Evolutionary conservation across 768 basidiomycete species (phyloP).

Genomic region (Rhizopogon vulgaris): DNA sequence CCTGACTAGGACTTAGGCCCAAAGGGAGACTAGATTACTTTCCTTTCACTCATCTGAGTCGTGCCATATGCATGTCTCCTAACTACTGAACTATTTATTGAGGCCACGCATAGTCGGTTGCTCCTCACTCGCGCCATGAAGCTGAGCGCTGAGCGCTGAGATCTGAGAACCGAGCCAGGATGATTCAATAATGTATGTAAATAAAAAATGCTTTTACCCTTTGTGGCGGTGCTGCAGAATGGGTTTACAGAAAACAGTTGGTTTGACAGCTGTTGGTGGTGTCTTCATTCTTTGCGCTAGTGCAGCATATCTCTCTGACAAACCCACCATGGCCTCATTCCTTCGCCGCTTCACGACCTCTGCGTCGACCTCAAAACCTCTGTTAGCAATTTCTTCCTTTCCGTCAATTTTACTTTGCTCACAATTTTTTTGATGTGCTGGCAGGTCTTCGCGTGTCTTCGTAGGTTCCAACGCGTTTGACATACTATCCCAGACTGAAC

Average conservation of each 20-base stretch:
- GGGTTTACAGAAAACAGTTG: neutral
- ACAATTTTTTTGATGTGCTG: neutral
- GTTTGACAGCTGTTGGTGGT: neutral
- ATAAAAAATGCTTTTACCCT: too few species aligned
- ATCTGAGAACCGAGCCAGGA: too few species aligned
- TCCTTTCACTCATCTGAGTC: too few species aligned
- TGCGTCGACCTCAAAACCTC: neutral
- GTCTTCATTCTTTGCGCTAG: neutral
- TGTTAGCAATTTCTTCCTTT: neutral
- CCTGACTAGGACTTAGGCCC: too few species aligned
- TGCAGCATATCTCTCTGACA: conserved; percentile 1
- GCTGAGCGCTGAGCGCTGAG: too few species aligned
- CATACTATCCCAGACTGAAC: neutral
- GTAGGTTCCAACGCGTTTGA: conserved; percentile 3
- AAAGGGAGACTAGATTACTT: too few species aligned
- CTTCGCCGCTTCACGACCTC: conserved; percentile 1
- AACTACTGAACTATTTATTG: too few species aligned
- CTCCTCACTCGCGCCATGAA: too few species aligned
- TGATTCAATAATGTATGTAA: too few species aligned
- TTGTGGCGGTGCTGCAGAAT: neutral
- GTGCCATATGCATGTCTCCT: too few species aligned
- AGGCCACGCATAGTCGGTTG: too few species aligned
- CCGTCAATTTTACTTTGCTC: too few species aligned
- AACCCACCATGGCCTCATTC: neutral
- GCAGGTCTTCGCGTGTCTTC: conserved; percentile 25